Conservation (phyloP, 2,329 filamentous ascomycete genomes). For the Dactylonectria macrodidyma region DNA sequence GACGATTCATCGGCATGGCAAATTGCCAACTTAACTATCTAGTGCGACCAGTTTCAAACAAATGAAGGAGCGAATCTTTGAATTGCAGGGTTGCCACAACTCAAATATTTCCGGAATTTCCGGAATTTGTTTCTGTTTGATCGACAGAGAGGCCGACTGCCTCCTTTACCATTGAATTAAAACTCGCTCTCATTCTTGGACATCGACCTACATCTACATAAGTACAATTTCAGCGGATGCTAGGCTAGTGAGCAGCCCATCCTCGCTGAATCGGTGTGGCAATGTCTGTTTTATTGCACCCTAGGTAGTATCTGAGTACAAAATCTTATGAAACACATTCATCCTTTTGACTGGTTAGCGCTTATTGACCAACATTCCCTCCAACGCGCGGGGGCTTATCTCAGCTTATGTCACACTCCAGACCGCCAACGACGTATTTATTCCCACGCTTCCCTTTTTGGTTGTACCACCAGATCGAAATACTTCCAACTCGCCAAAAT, state of each 20-base stretch:
- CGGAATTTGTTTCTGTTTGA: too few relatives aligned
- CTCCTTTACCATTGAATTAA: too few relatives aligned
- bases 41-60: not conserved
- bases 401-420: not conserved
- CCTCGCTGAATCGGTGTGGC: not conserved
- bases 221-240: not conserved
- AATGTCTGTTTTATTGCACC: not conserved
- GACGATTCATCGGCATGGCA: slow-evolving; percentile 6
- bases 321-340: not conserved
- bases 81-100: not conserved
- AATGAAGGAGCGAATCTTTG: not conserved
- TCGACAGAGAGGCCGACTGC: too few relatives aligned
- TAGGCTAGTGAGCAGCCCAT: not conserved
- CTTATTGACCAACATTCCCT: not conserved
- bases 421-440: not conserved
- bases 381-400: not conserved
- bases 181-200: too few relatives aligned
- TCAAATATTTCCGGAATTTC: not conserved
- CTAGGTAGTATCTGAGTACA: not conserved
- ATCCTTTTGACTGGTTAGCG: too few relatives aligned
- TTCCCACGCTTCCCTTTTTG: not conserved
- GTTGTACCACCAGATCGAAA: not conserved
- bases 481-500: not conserved
- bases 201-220: not conserved
- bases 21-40: not conserved